phyloP scores from a whole-genome alignment of 129 eudicot species.

The Centaurea solstitialis region DNA sequence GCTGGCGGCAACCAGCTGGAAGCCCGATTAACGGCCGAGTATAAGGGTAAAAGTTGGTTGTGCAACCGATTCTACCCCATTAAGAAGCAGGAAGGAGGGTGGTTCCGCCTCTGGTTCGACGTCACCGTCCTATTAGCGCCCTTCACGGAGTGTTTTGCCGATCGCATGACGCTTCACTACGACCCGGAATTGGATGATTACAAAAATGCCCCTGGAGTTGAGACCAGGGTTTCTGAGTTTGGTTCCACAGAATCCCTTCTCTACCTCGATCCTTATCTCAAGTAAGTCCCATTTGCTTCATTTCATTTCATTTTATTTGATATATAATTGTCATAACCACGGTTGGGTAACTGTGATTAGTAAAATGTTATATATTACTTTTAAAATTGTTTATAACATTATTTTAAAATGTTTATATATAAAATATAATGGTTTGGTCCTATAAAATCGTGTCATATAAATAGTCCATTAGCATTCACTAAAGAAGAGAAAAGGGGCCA shows the following conservation, averaged over 20 bases:
- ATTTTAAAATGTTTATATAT: too few relatives aligned
- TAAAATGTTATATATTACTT: too few relatives aligned
- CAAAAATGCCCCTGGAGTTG: conserved; percentile 78
- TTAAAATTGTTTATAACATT: too few relatives aligned
- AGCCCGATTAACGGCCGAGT: conserved; percentile 59
- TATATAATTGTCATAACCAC: too few relatives aligned
- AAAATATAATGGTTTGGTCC: too few relatives aligned
- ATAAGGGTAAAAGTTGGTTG: conserved; percentile 43
- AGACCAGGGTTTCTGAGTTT: conserved; percentile 42
- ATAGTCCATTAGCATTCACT: too few relatives aligned
- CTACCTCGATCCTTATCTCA: conserved; percentile 55
- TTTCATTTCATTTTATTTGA: too few relatives aligned
- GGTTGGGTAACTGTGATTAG: too few relatives aligned
- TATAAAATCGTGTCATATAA: too few relatives aligned
- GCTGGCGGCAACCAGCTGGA: conserved; percentile 92
- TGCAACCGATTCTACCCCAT: conserved; percentile 48
- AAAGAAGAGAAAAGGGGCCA: too few relatives aligned
- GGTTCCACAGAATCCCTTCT: conserved; percentile 47
- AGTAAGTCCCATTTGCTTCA: conserved; percentile 2
- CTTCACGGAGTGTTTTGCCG: conserved; percentile 48
- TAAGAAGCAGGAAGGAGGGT: conserved; percentile 40
- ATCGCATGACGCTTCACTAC: conserved; percentile 65
- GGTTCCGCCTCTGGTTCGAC: conserved; percentile 95
- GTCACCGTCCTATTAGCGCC: conserved; percentile 65
- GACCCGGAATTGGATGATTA: conserved; percentile 62